A percentile compares a stretch with the other conserved stretches of the same genome.
Conservation (phyloP, 2,329 filamentous ascomycete genomes). For the Zymoseptoria tritici region DNA sequence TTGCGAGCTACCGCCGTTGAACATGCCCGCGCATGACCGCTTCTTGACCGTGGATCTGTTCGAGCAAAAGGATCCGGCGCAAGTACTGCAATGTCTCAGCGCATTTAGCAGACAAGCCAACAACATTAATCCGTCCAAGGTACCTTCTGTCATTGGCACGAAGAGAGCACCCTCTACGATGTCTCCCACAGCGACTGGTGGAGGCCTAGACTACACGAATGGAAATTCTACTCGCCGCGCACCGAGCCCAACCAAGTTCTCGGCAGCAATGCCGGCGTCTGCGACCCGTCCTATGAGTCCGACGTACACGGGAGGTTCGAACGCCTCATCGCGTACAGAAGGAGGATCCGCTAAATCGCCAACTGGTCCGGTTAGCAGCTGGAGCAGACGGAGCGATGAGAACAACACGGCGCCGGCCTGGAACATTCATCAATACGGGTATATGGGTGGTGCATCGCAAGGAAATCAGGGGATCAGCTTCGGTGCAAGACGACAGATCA, state of each 20-base stretch:
- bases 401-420: constrained; percentile 77
- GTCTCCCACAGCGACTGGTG: constrained; percentile 16
- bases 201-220: constrained; percentile 15
- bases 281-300: constrained; percentile 36
- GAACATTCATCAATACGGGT: constrained; percentile 98
- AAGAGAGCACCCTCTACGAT: constrained; percentile 50
- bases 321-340: constrained; percentile 50
- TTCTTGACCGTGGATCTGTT: constrained; percentile 96
- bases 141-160: constrained; percentile 69
- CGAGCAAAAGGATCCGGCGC: constrained; percentile 90
- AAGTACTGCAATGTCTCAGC: constrained; percentile 85
- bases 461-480: constrained; percentile 92
- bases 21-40: constrained; percentile 84
- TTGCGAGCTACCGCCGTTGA: constrained; percentile 76
- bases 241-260: constrained; percentile 22
- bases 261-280: constrained; percentile 21
- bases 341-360: constrained; percentile 37
- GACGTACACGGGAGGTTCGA: constrained; percentile 46
- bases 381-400: constrained; percentile 82
- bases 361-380: constrained; percentile 64
- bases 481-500: constrained; percentile 87
- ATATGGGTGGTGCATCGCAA: constrained; percentile 95
- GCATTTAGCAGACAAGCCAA: constrained; percentile 87
- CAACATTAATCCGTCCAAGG: constrained; percentile 61
- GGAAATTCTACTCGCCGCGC: constrained; percentile 13